These are phyloP conservation scores for Xylaria sp. DNA, from an alignment of 2,329 filamentous ascomycete genomes.

Conservation along the genomic window DNA sequence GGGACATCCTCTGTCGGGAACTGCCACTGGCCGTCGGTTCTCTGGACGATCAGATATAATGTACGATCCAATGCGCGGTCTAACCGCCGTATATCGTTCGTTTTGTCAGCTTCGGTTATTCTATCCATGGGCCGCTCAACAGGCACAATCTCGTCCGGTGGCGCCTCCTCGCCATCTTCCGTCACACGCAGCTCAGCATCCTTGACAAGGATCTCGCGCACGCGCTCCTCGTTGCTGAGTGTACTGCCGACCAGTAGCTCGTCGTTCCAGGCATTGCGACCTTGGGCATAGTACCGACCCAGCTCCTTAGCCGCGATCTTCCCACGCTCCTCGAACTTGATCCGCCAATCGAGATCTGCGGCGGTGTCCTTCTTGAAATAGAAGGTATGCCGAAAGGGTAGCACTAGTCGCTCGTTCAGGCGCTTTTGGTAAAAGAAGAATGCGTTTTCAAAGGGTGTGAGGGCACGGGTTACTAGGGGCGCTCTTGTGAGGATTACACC, in stretches of 20 bases:
- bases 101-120: slow-evolving; percentile 80
- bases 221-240: slow-evolving; percentile 70
- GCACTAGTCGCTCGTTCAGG: slow-evolving; percentile 88
- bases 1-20: slow-evolving; percentile 81
- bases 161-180: slow-evolving; percentile 69
- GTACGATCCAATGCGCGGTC: slow-evolving; percentile 83
- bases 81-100: slow-evolving; percentile 79
- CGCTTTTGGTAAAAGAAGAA: slow-evolving; percentile 98
- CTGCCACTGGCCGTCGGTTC: slow-evolving; percentile 76
- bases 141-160: slow-evolving; percentile 69
- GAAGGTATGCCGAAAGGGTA: slow-evolving; percentile 90
- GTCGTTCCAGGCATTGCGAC: slow-evolving; percentile 85
- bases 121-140: slow-evolving; percentile 78
- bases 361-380: slow-evolving; percentile 95
- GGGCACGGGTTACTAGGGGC: slow-evolving; percentile 84
- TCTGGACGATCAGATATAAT: slow-evolving; percentile 87
- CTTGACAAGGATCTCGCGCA: slow-evolving; percentile 76
- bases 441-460: slow-evolving; percentile 88
- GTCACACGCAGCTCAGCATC: slow-evolving; percentile 76
- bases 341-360: slow-evolving; percentile 86
- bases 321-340: slow-evolving; percentile 79
- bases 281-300: slow-evolving; percentile 81
- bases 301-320: slow-evolving; percentile 84
- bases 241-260: slow-evolving; percentile 82
- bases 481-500: slow-evolving; percentile 89